These are phyloP conservation scores for Xylaria sp. DNA, from an alignment of 2,329 filamentous ascomycete species.

Conservation along the genomic window DNA sequence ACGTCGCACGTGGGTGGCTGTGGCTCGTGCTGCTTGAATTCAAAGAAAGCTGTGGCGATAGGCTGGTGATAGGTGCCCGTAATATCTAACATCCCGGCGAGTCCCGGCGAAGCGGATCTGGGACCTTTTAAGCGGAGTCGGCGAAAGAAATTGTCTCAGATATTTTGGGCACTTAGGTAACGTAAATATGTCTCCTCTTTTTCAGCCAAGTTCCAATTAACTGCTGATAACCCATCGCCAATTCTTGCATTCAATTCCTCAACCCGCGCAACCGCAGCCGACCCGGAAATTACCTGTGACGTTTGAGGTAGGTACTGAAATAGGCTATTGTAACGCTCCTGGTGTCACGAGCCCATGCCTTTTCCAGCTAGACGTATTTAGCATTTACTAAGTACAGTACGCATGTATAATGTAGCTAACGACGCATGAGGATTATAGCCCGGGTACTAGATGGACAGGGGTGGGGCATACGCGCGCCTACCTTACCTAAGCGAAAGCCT, in stretches of 20 bases:
- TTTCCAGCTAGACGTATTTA: slow-evolving; percentile 16
- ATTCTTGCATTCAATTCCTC: background rate
- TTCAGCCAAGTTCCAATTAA: background rate
- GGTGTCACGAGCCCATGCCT: background rate
- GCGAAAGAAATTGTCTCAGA: slow-evolving; percentile 21
- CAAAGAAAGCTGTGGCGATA: slow-evolving; percentile 7
- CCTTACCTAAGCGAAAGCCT: slow-evolving; percentile 18
- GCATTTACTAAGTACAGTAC: background rate
- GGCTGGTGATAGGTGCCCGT: background rate
- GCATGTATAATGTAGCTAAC: too few relatives aligned
- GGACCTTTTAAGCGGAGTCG: background rate
- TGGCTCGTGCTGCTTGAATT: slow-evolving; percentile 23
- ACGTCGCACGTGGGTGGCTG: slow-evolving; percentile 23
- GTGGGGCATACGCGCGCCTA: slow-evolving; percentile 26
- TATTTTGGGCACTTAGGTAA: slow-evolving; percentile 20
- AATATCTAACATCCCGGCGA: too few relatives aligned
- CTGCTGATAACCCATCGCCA: background rate
- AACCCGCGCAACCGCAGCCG: background rate
- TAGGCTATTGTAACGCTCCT: slow-evolving; percentile 6
- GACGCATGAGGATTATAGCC: slow-evolving; percentile 15
- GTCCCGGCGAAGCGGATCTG: slow-evolving; percentile 12
- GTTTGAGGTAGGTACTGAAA: slow-evolving; percentile 13
- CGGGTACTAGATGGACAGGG: slow-evolving; percentile 9
- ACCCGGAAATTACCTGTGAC: slow-evolving; percentile 18
- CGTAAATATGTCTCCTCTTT: background rate